Conservation (phyloP, 2,329 filamentous ascomycete genomes). For the Alternaria angustiovoidea region DNA sequence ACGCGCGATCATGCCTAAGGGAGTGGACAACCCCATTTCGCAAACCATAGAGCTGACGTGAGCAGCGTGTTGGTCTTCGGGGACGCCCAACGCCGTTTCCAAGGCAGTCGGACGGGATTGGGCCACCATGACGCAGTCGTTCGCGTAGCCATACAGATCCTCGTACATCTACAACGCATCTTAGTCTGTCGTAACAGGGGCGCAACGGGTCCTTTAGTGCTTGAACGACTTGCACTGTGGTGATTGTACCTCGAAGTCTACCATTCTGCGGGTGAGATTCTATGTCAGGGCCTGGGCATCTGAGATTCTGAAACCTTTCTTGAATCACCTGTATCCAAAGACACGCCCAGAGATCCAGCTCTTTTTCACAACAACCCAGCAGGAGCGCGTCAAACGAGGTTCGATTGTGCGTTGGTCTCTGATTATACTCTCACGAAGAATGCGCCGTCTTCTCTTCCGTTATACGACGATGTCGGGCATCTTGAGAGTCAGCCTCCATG, state of each 20-base stretch:
- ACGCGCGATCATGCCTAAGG: constrained; percentile 3
- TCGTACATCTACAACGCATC: not conserved
- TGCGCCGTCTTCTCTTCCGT: constrained; percentile 27
- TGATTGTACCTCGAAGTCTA: not conserved
- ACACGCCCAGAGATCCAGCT: constrained; percentile 3
- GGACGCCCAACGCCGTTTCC: not conserved
- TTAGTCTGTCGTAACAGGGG: not conserved
- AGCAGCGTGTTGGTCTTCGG: not conserved
- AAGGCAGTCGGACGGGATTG: not conserved
- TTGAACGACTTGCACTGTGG: not conserved
- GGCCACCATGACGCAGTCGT: not conserved
- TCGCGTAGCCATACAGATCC: not conserved
- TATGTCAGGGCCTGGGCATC: not conserved
- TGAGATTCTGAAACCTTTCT: not conserved
- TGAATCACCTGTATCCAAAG: not conserved
- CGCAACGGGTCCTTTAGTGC: not conserved
- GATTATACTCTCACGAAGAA: constrained; percentile 7
- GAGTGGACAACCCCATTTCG: not conserved
- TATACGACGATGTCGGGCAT: constrained; percentile 39
- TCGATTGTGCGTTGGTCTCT: not conserved
- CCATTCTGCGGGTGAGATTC: constrained; percentile 5
- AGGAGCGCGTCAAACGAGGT: not conserved
- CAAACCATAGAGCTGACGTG: not conserved
- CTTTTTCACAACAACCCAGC: not conserved
- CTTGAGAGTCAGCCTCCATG: constrained; percentile 27